Conservation (phyloP, 805 yeast genomes). For the Schizosaccharomyces cryophilus region DNA sequence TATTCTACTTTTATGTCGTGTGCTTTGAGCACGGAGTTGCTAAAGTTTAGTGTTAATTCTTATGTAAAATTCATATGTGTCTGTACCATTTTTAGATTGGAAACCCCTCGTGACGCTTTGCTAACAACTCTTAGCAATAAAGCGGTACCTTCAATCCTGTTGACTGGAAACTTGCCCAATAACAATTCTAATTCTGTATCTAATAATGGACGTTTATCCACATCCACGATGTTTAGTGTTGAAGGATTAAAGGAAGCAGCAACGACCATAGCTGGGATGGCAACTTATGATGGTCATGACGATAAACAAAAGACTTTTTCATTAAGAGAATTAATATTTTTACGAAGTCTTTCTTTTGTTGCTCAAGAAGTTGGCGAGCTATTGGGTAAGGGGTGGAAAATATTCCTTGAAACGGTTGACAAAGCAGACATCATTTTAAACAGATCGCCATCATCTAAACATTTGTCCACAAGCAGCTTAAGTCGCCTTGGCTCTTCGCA, state of each 20-base stretch:
- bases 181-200: not conserved
- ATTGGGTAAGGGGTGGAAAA: not conserved
- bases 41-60: constrained; percentile 41
- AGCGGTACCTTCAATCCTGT: constrained; percentile 11
- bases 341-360: not conserved
- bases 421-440: not conserved
- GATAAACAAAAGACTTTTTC: not conserved
- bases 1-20: constrained; percentile 34
- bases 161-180: constrained; percentile 6
- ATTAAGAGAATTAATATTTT: not conserved
- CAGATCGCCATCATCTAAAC: not conserved
- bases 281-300: not conserved
- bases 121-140: constrained; percentile 13
- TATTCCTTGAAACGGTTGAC: not conserved
- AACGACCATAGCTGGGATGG: not conserved
- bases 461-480: not conserved
- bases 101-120: constrained; percentile 33
- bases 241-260: constrained; percentile 1
- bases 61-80: constrained; percentile 65
- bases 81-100: constrained; percentile 45
- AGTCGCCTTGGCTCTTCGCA: not conserved
- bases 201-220: not conserved
- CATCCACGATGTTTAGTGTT: not conserved
- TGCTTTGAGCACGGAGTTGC: constrained; percentile 43
- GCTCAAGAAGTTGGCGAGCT: not conserved